Percentiles rank a stretch among this genome's conserved stretches.
phyloP scores from a whole-genome alignment of 352 stramenopile species.

The Poterioochromonas sp. region DNA sequence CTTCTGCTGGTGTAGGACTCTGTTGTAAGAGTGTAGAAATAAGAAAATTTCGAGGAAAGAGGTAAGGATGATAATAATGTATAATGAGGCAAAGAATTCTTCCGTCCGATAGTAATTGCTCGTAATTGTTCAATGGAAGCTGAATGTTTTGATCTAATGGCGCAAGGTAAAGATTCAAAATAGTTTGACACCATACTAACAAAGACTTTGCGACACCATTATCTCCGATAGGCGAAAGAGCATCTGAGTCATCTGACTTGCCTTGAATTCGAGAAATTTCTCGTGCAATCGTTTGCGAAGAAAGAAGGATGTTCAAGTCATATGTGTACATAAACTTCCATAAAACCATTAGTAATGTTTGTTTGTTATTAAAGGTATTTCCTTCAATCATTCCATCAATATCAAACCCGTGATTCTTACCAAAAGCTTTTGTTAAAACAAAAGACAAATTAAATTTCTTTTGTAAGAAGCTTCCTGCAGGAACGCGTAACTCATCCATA shows the following conservation, averaged over 20 bases:
- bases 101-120: slow-evolving; percentile 77
- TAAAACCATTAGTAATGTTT: slow-evolving; percentile 80
- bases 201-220: slow-evolving; percentile 52
- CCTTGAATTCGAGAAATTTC: slow-evolving; percentile 56
- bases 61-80: slow-evolving; percentile 85
- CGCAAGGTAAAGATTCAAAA: slow-evolving; percentile 64
- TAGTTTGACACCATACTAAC: slow-evolving; percentile 75
- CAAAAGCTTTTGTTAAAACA: slow-evolving; percentile 58
- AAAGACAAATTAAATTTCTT: slow-evolving; percentile 91
- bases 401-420: not conserved
- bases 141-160: slow-evolving; percentile 54
- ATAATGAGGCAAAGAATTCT: slow-evolving; percentile 77
- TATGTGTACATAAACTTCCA: slow-evolving; percentile 79
- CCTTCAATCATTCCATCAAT: slow-evolving; percentile 33
- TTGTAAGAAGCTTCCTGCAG: slow-evolving; percentile 79
- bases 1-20: not conserved
- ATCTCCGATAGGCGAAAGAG: not conserved
- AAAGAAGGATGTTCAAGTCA: slow-evolving; percentile 69
- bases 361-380: slow-evolving; percentile 59
- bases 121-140: no score
- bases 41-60: slow-evolving; percentile 57
- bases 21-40: slow-evolving; percentile 36
- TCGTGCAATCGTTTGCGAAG: slow-evolving; percentile 53
- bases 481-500: slow-evolving; percentile 70
- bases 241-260: not conserved